Evolutionary conservation across 495 filamentous ascomycete genomes (phyloP).

Genomic region (Penicillium riverlandense): DNA sequence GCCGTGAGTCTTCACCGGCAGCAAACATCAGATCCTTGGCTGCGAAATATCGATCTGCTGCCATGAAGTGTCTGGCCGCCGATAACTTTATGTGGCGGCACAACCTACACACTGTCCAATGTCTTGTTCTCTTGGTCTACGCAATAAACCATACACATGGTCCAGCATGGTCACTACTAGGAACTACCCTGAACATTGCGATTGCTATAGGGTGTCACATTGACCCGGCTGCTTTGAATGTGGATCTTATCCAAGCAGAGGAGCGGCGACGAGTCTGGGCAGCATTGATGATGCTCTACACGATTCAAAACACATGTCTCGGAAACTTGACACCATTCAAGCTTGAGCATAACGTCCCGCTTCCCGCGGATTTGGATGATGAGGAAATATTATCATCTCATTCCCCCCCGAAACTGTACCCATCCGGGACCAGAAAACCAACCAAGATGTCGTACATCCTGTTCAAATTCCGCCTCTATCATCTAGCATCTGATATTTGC

Average conservation of each 20-base stretch:
- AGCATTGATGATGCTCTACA: slow-evolving; percentile 6
- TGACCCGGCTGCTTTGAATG: slow-evolving; percentile 4
- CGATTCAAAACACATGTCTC: slow-evolving; percentile 6
- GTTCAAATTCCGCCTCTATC: slow-evolving; percentile 8
- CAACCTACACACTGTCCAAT: not conserved
- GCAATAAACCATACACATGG: slow-evolving; percentile 7
- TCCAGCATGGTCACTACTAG: slow-evolving; percentile 7
- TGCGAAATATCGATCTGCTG: not conserved
- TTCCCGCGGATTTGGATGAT: not conserved
- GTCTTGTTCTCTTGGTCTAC: slow-evolving; percentile 3
- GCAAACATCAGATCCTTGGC: not conserved
- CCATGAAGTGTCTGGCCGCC: slow-evolving; percentile 5
- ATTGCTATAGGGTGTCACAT: slow-evolving; percentile 6
- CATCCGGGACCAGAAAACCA: not conserved
- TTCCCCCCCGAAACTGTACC: not conserved
- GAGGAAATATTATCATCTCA: not conserved
- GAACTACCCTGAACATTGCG: slow-evolving; percentile 7
- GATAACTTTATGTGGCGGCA: slow-evolving; percentile 6
- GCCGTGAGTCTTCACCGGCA: not conserved
- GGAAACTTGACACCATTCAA: slow-evolving; percentile 1
- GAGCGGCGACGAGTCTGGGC: slow-evolving; percentile 9
- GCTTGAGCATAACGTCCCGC: not conserved
- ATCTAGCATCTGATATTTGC: slow-evolving; percentile 5
- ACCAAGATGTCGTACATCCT: slow-evolving; percentile 7
- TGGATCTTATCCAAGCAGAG: slow-evolving; percentile 1